Base-by-base conservation (phyloP, 306 rosid species). In the Trifolium pratense region DNA sequence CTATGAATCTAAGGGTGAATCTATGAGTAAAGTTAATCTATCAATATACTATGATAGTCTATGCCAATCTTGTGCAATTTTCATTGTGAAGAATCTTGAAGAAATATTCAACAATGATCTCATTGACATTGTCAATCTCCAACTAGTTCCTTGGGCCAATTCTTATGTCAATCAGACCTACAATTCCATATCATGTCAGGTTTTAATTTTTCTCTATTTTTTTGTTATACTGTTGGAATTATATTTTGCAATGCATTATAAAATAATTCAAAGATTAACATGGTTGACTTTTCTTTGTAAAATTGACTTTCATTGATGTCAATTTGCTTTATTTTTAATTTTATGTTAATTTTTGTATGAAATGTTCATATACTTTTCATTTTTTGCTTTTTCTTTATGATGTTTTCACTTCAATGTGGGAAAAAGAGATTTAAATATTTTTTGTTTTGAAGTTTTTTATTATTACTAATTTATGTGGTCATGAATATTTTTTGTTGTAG, bases 141-240 rank as follows among this genome's bases (percentile, higher is more conserved):
- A 79, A 48, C 49, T 90, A 5, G 71, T 87, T 9, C 96, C 96
- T 58, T 84, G 86, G 86, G 89, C 84, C 70, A 53, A 82, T 31
- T 69, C 89, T 71, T 25, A 59, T 20, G 3, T 71, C 65, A 80
- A 78, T 56, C 65, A 11, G 14, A 71, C 68, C 52, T 79, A 49
- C 75, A 82, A 57, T 51, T 80, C 79, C 70, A 75, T 77, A 16
- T 64, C 71, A 40, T 90, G 90, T 63, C 92, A 87, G 92, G 96
- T 90, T 31, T 55, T 12, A 7, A 57, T 74, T 66, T 79, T 70
- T 43, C 49, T 62, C 39, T 71, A 2, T 31, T 66, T 4, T 43
- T 18, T 29, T 29, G 32, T 6, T 29, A 29, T 29, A 29, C 5
- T 29, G 1, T 20, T 18, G 39, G 53, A 59, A 13, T 34, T 36